These are phyloP conservation scores for Umbelopsis vinacea DNA, from an alignment of 192 early-diverging fungal species.

Conservation along the genomic window DNA sequence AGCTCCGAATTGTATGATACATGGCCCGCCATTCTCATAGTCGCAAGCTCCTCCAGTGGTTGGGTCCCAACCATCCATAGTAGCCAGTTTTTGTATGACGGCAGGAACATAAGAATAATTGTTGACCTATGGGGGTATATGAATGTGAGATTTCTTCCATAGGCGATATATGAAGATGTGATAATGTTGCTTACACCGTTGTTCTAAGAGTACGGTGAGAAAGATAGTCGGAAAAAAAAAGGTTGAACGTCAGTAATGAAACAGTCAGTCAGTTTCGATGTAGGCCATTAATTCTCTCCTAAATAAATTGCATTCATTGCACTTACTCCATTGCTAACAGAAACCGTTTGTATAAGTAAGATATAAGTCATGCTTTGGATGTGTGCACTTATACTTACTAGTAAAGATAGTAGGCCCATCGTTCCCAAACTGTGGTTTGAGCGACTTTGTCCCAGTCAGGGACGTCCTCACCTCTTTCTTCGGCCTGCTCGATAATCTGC, in stretches of 20 bases:
- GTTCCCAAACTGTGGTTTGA: slow-evolving; percentile 30
- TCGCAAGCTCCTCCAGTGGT: neutral
- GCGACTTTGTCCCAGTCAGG: slow-evolving; percentile 31
- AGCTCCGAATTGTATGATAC: slow-evolving; percentile 18
- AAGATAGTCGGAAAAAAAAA: neutral
- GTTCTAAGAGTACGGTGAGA: slow-evolving; percentile 3
- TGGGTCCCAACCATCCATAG: slow-evolving; percentile 18
- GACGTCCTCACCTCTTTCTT: slow-evolving; percentile 6
- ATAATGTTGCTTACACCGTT: slow-evolving; percentile 24
- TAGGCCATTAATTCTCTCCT: neutral
- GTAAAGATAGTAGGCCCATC: slow-evolving; percentile 36
- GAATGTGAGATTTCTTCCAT: neutral
- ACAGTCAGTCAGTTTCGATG: too few relatives aligned
- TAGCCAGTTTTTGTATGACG: slow-evolving; percentile 25
- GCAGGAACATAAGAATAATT: slow-evolving; percentile 32
- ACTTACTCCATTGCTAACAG: slow-evolving; percentile 32
- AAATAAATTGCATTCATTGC: neutral
- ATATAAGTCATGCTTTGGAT: neutral
- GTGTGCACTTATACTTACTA: slow-evolving; percentile 11
- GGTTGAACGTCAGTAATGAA: too few relatives aligned
- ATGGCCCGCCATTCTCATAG: neutral
- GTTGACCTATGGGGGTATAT: slow-evolving; percentile 17
- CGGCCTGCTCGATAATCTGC: neutral
- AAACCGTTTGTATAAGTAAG: neutral
- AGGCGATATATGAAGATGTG: neutral